Conservation (phyloP, 768 basidiomycete genomes). For the Ephemerocybe angulata region DNA sequence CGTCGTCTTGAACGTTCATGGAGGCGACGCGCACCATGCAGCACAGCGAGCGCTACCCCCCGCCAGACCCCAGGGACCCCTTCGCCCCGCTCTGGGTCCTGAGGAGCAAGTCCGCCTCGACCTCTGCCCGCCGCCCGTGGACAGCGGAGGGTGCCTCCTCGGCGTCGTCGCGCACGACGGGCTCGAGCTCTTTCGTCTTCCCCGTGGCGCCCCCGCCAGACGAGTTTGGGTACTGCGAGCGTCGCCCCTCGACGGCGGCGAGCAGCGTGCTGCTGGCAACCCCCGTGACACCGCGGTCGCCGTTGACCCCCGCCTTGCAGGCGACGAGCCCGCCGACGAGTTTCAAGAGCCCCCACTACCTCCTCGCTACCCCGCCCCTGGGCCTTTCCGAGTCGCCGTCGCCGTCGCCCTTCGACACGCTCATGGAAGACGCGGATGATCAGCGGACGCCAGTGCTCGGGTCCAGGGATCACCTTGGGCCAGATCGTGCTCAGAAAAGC, state of each 20-base stretch:
- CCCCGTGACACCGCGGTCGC: too few species aligned
- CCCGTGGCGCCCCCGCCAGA: too few species aligned
- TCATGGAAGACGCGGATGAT: not conserved
- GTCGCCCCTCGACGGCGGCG: too few species aligned
- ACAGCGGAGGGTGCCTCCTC: slow-evolving; percentile 11
- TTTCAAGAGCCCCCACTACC: too few species aligned
- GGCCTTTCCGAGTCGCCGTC: not conserved
- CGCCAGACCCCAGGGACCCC: slow-evolving; percentile 65
- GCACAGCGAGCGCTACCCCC: slow-evolving; percentile 45
- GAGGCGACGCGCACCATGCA: not conserved
- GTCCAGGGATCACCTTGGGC: not conserved
- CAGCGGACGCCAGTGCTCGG: not conserved
- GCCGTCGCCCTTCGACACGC: not conserved
- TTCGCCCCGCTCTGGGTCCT: slow-evolving; percentile 67
- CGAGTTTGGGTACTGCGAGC: too few species aligned
- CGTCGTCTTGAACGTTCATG: too few species aligned
- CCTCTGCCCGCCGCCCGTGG: too few species aligned
- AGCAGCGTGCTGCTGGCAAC: too few species aligned
- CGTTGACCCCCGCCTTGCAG: too few species aligned
- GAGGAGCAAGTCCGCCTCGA: slow-evolving; percentile 52
- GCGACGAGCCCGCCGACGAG: too few species aligned
- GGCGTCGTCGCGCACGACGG: slow-evolving; percentile 5
- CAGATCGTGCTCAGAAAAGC: not conserved
- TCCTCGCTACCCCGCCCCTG: slow-evolving; percentile 6
- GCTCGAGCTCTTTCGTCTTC: too few species aligned